Evolutionary conservation across 106 monocot species (phyloP).

Genomic region (Acorus calamus): DNA sequence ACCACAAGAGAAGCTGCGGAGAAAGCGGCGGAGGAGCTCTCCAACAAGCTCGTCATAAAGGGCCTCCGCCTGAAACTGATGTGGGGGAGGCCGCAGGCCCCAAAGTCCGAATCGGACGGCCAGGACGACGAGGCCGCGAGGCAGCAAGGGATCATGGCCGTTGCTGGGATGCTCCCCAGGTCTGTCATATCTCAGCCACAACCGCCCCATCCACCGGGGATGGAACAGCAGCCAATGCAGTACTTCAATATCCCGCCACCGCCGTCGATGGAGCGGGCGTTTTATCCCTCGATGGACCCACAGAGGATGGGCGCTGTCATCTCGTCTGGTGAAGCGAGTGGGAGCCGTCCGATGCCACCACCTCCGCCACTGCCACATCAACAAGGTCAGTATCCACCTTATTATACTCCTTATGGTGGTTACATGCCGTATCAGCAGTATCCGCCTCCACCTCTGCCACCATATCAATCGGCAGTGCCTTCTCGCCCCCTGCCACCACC

Average conservation of each 20-base stretch:
- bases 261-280: slow-evolving; percentile 33
- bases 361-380: slow-evolving; percentile 24
- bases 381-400: slow-evolving; percentile 44
- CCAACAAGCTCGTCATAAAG: slow-evolving; percentile 89
- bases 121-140: slow-evolving; percentile 34
- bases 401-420: slow-evolving; percentile 56
- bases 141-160: slow-evolving; percentile 41
- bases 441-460: slow-evolving; percentile 1
- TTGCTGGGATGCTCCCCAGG: slow-evolving; percentile 71
- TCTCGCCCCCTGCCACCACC: slow-evolving; percentile 28
- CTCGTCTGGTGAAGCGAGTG: slow-evolving; percentile 38
- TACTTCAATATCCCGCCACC: slow-evolving; percentile 82
- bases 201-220: slow-evolving; percentile 59
- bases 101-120: slow-evolving; percentile 32
- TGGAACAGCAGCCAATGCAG: slow-evolving; percentile 20
- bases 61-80: slow-evolving; percentile 86
- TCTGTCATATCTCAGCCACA: slow-evolving; percentile 79
- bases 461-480: slow-evolving; percentile 32
- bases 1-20: slow-evolving; percentile 86
- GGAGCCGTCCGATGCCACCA: slow-evolving; percentile 12
- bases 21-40: slow-evolving; percentile 86
- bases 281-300: slow-evolving; percentile 96
- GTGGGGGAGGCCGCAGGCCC: slow-evolving; percentile 89
- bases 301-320: slow-evolving; percentile 93
- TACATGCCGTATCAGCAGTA: slow-evolving; percentile 56